A percentile compares a stretch with the other conserved stretches of the same genome.
These are phyloP conservation scores for Trichoderma asperellum DNA, from an alignment of 2,329 filamentous ascomycete species.

Conservation along the genomic window DNA sequence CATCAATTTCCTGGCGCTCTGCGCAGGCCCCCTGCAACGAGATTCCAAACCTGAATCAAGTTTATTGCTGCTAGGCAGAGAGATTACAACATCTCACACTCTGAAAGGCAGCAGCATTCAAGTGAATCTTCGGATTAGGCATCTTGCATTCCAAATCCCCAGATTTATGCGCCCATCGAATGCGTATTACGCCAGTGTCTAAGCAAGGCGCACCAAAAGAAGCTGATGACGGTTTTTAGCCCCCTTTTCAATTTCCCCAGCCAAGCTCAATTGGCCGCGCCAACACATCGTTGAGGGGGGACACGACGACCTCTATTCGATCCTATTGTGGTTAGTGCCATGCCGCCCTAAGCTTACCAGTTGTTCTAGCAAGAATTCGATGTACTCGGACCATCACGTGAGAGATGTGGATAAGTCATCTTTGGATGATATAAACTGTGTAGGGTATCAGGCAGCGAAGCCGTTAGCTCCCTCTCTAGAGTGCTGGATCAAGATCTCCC, in stretches of 20 bases:
- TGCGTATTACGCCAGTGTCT: constrained; percentile 20
- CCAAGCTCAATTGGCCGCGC: constrained; percentile 25
- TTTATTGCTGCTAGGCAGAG: constrained; percentile 15
- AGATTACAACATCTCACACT: constrained; percentile 7
- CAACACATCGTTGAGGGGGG: constrained; percentile 27
- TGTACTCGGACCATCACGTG: constrained; percentile 12
- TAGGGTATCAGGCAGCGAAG: constrained; percentile 18
- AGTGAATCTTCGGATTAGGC: constrained; percentile 4
- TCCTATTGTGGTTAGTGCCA: constrained; percentile 9
- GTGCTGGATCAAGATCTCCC: constrained; percentile 23
- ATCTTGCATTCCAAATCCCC: constrained; percentile 19
- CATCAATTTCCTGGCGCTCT: not conserved
- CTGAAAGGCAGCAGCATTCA: constrained; percentile 21
- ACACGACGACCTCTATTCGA: not conserved
- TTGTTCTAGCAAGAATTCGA: not conserved
- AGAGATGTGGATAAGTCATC: constrained; percentile 15
- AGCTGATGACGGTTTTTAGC: constrained; percentile 22
- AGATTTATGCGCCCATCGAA: constrained; percentile 4
- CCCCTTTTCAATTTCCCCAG: constrained; percentile 29
- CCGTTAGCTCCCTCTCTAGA: constrained; percentile 17
- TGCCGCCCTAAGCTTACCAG: constrained; percentile 23
- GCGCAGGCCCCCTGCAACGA: not conserved
- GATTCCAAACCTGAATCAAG: not conserved
- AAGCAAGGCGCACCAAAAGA: constrained; percentile 16
- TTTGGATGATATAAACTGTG: not conserved